Conservation (phyloP, 306 rosid species). For the Begonia peltatifolia region DNA sequence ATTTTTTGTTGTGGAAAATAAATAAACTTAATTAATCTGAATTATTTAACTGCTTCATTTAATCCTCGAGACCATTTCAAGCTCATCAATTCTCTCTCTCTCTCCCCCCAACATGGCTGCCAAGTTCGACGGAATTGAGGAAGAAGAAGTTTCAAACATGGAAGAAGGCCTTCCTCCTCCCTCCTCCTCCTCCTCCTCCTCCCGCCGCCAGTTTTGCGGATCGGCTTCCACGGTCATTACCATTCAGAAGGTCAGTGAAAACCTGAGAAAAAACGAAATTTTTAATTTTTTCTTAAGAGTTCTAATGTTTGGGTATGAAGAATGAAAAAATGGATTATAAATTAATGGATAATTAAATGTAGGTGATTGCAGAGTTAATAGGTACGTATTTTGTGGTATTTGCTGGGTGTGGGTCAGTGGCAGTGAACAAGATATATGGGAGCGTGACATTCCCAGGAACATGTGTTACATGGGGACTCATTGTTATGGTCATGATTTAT, state of each 20-base stretch:
- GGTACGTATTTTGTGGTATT: slow-evolving; percentile 26
- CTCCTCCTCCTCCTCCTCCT: background rate
- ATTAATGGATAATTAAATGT: background rate
- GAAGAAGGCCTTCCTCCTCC: slow-evolving; percentile 12
- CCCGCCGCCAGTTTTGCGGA: background rate
- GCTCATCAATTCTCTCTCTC: too few relatives aligned
- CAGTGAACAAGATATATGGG: slow-evolving; percentile 16
- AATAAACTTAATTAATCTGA: too few relatives aligned
- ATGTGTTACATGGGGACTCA: slow-evolving; percentile 24
- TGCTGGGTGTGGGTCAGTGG: slow-evolving; percentile 25
- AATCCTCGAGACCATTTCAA: too few relatives aligned
- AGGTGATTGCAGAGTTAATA: slow-evolving; percentile 23
- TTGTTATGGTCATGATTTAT: slow-evolving; percentile 26
- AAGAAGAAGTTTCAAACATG: slow-evolving; percentile 7
- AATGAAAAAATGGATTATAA: background rate
- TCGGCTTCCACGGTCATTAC: slow-evolving; percentile 7
- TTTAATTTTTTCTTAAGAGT: background rate
- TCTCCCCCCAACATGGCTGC: slow-evolving; percentile 6
- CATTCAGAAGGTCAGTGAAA: slow-evolving; percentile 13
- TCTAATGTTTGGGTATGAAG: background rate
- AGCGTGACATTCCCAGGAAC: slow-evolving; percentile 22
- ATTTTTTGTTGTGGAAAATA: too few relatives aligned
- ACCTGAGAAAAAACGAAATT: background rate
- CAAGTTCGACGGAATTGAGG: slow-evolving; percentile 3
- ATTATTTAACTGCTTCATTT: too few relatives aligned